phyloP scores from a whole-genome alignment of 805 yeast species.

The Metschnikowia lochheadii region DNA sequence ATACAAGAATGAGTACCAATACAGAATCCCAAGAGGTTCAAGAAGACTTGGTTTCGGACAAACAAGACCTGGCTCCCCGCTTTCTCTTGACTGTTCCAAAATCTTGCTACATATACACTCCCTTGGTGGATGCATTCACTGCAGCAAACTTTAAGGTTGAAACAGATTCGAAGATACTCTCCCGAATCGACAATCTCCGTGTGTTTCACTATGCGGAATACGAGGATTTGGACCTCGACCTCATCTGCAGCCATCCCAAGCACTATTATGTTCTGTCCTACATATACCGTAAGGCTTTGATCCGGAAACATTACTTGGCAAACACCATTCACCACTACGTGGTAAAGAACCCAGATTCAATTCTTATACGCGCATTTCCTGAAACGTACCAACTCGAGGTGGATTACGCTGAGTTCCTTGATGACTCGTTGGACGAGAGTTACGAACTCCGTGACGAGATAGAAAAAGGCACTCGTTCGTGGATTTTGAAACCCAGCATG shows the following conservation, averaged over 20 bases:
- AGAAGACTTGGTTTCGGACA: not conserved
- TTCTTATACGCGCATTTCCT: constrained; percentile 60
- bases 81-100: constrained; percentile 38
- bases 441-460: constrained; percentile 83
- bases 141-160: constrained; percentile 25
- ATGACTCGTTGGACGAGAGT: constrained; percentile 88
- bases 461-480: constrained; percentile 55
- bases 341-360: constrained; percentile 70
- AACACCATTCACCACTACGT: constrained; percentile 71
- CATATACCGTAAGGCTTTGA: constrained; percentile 83
- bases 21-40: not conserved
- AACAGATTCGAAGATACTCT: constrained; percentile 20
- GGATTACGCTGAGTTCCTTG: constrained; percentile 93
- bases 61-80: not conserved
- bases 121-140: constrained; percentile 36
- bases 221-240: constrained; percentile 80
- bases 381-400: constrained; percentile 77
- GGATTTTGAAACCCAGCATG: constrained; percentile 96
- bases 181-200: constrained; percentile 22
- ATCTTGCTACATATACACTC: constrained; percentile 39
- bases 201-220: constrained; percentile 84
- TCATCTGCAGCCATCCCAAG: constrained; percentile 37
- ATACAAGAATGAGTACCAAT: not conserved
- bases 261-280: constrained; percentile 72
- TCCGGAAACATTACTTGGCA: constrained; percentile 86